These are phyloP conservation scores for Lecanosticta acicola DNA, from an alignment of 2,329 filamentous ascomycete species.

Conservation along the genomic window DNA sequence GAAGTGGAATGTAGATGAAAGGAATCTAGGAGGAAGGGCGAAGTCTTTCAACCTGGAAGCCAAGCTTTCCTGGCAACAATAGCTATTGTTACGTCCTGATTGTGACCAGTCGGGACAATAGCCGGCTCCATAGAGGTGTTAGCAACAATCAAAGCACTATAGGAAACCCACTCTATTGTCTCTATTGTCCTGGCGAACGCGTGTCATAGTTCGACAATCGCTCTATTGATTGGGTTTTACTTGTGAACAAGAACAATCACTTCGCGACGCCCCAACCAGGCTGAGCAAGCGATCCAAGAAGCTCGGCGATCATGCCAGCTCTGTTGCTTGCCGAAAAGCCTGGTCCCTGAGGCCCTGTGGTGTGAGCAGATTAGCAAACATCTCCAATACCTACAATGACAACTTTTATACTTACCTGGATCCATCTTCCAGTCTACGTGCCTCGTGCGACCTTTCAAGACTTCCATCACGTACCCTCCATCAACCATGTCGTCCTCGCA, in stretches of 20 bases:
- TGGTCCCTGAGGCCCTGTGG: constrained; percentile 36
- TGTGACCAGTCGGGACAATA: not conserved
- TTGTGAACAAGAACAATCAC: constrained; percentile 12
- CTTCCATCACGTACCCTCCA: constrained; percentile 52
- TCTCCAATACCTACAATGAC: no score
- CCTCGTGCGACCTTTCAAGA: constrained; percentile 48
- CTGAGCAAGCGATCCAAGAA: constrained; percentile 44
- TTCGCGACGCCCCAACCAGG: constrained; percentile 45
- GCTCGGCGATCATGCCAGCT: constrained; percentile 41
- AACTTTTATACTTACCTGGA: constrained; percentile 40
- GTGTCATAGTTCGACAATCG: not conserved
- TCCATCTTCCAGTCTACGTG: constrained; percentile 49
- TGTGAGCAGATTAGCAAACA: not conserved
- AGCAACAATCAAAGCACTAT: no score
- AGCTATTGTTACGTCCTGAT: not conserved
- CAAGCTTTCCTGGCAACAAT: not conserved
- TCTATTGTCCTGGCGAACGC: no score
- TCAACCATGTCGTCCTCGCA: constrained; percentile 46
- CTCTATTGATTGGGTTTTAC: not conserved
- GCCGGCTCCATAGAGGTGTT: no score
- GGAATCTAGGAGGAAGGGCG: not conserved
- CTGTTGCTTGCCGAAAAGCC: constrained; percentile 40
- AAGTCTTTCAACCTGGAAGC: not conserved
- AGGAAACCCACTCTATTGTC: no score
- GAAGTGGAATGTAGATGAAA: not conserved